A percentile compares a stretch with the other conserved stretches of the same genome.
Evolutionary conservation across 345 rosid genomes (phyloP).

Genomic region (Pseudoturritis turrita): DNA sequence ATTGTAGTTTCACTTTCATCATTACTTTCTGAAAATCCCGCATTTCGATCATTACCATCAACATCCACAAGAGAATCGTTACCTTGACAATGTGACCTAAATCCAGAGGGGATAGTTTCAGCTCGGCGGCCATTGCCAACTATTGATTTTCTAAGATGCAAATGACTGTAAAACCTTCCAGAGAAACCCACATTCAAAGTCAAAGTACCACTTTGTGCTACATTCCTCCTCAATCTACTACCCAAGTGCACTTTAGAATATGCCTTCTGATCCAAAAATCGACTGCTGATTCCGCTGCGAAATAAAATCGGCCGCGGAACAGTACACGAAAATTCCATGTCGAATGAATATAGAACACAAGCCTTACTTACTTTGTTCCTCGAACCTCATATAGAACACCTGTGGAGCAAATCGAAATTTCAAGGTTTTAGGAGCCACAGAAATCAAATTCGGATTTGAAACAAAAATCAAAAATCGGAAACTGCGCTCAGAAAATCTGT

Average conservation of each 20-base stretch:
- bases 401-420: slow-evolving; percentile 16
- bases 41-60: slow-evolving; percentile 52
- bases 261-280: slow-evolving; percentile 28
- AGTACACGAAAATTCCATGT: slow-evolving; percentile 57
- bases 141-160: slow-evolving; percentile 28
- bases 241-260: slow-evolving; percentile 23
- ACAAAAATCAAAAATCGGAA: background rate
- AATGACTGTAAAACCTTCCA: slow-evolving; percentile 30
- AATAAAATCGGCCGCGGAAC: slow-evolving; percentile 44
- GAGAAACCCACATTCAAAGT: slow-evolving; percentile 32
- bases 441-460: background rate
- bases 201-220: slow-evolving; percentile 21
- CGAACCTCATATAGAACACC: slow-evolving; percentile 22
- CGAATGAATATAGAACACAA: slow-evolving; percentile 5
- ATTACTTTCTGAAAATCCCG: slow-evolving; percentile 36
- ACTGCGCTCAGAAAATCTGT: background rate
- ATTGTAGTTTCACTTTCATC: slow-evolving; percentile 34
- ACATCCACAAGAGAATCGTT: slow-evolving; percentile 45
- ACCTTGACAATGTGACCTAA: slow-evolving; percentile 35
- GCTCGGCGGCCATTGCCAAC: slow-evolving; percentile 26
- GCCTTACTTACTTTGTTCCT: slow-evolving; percentile 19
- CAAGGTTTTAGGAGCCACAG: background rate
- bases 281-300: slow-evolving; percentile 30
- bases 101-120: slow-evolving; percentile 30
- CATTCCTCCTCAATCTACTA: slow-evolving; percentile 32